These are phyloP conservation scores for Leucosporidium creatinivorum DNA, from an alignment of 768 basidiomycete species.

Conservation along the genomic window DNA sequence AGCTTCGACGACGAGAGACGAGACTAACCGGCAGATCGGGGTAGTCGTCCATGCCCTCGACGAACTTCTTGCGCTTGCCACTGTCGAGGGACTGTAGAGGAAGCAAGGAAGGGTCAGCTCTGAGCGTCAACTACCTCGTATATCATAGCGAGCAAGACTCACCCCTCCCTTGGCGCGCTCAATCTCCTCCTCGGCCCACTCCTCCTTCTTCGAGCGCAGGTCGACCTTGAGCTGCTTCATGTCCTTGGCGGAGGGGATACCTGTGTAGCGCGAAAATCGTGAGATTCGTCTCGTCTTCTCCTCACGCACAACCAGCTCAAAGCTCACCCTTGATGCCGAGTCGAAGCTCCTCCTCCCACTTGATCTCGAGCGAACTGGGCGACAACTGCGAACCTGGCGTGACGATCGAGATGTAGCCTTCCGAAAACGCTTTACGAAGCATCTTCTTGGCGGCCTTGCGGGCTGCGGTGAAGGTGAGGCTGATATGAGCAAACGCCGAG, in stretches of 20 bases:
- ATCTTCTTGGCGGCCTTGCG: slow-evolving; percentile 37
- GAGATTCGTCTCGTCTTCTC: too few relatives aligned
- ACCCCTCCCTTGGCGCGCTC: slow-evolving; percentile 60
- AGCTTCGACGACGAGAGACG: too few relatives aligned
- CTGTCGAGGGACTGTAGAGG: too few relatives aligned
- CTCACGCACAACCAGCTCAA: too few relatives aligned
- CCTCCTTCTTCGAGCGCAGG: slow-evolving; percentile 11
- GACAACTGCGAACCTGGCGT: slow-evolving; percentile 70
- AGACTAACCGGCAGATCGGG: slow-evolving; percentile 43
- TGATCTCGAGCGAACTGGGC: slow-evolving; percentile 68
- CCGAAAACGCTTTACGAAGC: slow-evolving; percentile 63
- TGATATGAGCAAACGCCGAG: too few relatives aligned
- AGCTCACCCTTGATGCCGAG: slow-evolving; percentile 28
- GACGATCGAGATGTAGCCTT: slow-evolving; percentile 69
- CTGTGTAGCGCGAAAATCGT: slow-evolving; percentile 40
- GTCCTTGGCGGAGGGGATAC: slow-evolving; percentile 74
- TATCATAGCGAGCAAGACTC: slow-evolving; percentile 56
- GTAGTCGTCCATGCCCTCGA: slow-evolving; percentile 5
- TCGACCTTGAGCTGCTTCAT: slow-evolving; percentile 61
- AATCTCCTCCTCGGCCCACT: slow-evolving; percentile 55
- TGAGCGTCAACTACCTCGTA: too few relatives aligned
- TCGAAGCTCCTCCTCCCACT: slow-evolving; percentile 59
- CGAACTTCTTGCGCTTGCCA: slow-evolving; percentile 25
- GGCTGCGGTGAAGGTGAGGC: not conserved
- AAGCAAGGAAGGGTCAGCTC: too few relatives aligned